A percentile compares a stretch with the other conserved stretches of the same genome.
Conservation (phyloP, 2,329 filamentous ascomycete genomes). For the Trichoderma koningii region DNA sequence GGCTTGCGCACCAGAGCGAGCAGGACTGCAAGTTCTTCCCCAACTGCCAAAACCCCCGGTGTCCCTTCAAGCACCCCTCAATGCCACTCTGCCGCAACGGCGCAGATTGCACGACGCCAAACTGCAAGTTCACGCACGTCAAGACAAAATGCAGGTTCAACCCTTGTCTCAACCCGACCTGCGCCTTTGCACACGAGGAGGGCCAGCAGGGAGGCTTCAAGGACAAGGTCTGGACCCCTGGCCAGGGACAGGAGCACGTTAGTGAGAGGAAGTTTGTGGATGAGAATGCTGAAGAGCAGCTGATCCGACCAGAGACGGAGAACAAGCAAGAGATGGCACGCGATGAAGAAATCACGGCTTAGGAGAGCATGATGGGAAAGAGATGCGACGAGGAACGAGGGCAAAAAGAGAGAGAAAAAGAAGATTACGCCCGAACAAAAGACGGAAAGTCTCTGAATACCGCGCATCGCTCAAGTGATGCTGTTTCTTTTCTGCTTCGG, state of each 20-base stretch:
- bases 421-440: not conserved
- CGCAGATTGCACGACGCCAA: conserved; percentile 75
- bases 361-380: conserved; percentile 29
- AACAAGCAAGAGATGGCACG: conserved; percentile 45
- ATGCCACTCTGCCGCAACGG: conserved; percentile 91
- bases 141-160: conserved; percentile 85
- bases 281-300: conserved; percentile 67
- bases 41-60: conserved; percentile 84
- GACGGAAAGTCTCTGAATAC: conserved; percentile 28
- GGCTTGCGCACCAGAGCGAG: conserved; percentile 74
- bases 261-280: conserved; percentile 88
- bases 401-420: conserved; percentile 3
- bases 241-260: conserved; percentile 63
- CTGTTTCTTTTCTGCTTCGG: conserved; percentile 7
- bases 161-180: conserved; percentile 86
- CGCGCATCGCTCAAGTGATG: conserved; percentile 11
- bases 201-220: conserved; percentile 83
- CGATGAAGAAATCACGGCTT: conserved; percentile 45
- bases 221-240: conserved; percentile 88
- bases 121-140: conserved; percentile 89
- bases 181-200: conserved; percentile 85
- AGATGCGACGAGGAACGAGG: not conserved
- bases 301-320: conserved; percentile 63
- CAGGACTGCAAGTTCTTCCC: conserved; percentile 90
- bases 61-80: conserved; percentile 84